These are phyloP conservation scores for Parathielavia hyrcaniae DNA, from an alignment of 495 filamentous ascomycete genomes.

Conservation along the genomic window DNA sequence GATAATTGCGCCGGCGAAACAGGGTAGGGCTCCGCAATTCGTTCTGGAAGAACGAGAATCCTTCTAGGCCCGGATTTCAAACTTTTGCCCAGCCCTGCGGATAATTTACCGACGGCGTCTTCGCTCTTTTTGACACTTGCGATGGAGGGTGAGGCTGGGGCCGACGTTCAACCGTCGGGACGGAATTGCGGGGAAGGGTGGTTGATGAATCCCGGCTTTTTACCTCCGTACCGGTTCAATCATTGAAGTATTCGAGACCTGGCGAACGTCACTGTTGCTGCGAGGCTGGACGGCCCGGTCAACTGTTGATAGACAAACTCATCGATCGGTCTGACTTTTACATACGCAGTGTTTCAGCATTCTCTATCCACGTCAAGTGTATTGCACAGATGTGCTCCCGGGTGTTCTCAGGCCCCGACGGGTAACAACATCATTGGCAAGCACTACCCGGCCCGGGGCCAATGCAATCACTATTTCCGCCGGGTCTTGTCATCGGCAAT, in stretches of 20 bases:
- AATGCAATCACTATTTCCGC: no score
- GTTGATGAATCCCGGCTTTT: background rate
- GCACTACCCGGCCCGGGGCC: no score
- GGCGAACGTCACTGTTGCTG: background rate
- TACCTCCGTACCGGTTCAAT: background rate
- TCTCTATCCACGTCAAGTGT: no score
- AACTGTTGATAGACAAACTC: background rate
- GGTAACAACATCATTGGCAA: no score
- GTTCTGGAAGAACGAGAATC: constrained; percentile 16
- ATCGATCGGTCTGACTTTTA: no score
- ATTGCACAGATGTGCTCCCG: no score
- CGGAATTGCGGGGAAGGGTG: constrained; percentile 9
- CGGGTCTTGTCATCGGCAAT: background rate
- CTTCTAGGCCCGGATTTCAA: background rate
- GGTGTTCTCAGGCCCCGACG: no score
- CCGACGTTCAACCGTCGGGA: constrained; percentile 19
- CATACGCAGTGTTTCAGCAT: no score
- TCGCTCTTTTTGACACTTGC: constrained; percentile 14
- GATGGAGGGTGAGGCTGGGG: constrained; percentile 12
- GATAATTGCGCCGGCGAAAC: constrained; percentile 7
- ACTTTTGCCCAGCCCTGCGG: constrained; percentile 7
- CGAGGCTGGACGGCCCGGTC: background rate
- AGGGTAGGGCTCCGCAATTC: constrained; percentile 11
- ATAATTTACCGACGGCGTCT: background rate
- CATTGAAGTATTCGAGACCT: no score